Percentiles rank a stretch among this genome's conserved stretches.
Conservation (phyloP, 2,329 filamentous ascomycete species). For the Parascedosporium putredinis region DNA sequence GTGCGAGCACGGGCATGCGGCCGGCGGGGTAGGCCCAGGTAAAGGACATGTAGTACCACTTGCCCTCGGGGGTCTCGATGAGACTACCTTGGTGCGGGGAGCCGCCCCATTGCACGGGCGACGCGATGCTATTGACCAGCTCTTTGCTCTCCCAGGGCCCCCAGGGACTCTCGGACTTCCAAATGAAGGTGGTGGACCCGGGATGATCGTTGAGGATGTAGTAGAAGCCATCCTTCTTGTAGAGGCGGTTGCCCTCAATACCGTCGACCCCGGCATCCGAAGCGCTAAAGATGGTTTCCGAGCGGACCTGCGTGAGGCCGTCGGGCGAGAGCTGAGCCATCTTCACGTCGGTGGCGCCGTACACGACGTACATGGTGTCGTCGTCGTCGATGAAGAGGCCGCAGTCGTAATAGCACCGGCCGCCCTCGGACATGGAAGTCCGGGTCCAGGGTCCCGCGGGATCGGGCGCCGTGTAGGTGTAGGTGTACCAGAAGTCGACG, state of each 20-base stretch:
- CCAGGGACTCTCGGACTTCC: slow-evolving; percentile 37
- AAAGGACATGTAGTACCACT: slow-evolving; percentile 52
- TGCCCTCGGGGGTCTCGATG: slow-evolving; percentile 36
- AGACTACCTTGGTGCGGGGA: slow-evolving; percentile 45
- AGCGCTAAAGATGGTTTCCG: slow-evolving; percentile 32
- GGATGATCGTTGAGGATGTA: slow-evolving; percentile 42
- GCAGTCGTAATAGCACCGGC: slow-evolving; percentile 45
- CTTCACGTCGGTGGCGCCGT: slow-evolving; percentile 36
- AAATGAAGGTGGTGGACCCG: slow-evolving; percentile 32
- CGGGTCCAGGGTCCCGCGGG: slow-evolving; percentile 33
- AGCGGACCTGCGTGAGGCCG: slow-evolving; percentile 32
- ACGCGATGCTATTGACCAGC: slow-evolving; percentile 29
- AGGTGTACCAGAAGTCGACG: slow-evolving; percentile 37
- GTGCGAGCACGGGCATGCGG: slow-evolving; percentile 45
- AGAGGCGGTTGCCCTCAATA: slow-evolving; percentile 44
- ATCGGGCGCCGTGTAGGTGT: slow-evolving; percentile 37
- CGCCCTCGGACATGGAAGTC: slow-evolving; percentile 14
- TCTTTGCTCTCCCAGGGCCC: slow-evolving; percentile 40
- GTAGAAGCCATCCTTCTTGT: slow-evolving; percentile 45
- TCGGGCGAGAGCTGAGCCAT: slow-evolving; percentile 41
- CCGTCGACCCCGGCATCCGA: slow-evolving; percentile 19
- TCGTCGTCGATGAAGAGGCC: slow-evolving; percentile 47
- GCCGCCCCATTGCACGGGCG: slow-evolving; percentile 31
- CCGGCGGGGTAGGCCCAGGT: slow-evolving; percentile 44
- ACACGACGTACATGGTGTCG: slow-evolving; percentile 48